phyloP scores from a whole-genome alignment of 768 basidiomycete species.

The Bullera alba region DNA sequence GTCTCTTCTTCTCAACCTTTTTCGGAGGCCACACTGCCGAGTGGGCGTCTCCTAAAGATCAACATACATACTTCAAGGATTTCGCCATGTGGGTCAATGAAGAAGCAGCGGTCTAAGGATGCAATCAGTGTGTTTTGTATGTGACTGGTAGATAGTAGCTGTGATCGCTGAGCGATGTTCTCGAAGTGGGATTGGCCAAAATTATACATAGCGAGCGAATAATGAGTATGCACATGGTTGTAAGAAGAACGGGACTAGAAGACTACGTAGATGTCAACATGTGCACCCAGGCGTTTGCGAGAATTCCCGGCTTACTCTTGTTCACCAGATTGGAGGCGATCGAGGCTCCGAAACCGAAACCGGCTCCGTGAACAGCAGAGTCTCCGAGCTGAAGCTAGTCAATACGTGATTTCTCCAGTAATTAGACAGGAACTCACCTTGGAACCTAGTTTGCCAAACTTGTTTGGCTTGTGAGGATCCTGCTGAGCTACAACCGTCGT shows the following conservation, averaged over 20 bases:
- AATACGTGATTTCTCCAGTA: neutral
- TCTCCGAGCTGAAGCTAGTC: slow-evolving; percentile 16
- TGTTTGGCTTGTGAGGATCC: slow-evolving; percentile 16
- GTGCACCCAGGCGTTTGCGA: neutral
- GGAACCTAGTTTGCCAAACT: slow-evolving; percentile 33
- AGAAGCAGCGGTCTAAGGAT: too few species aligned
- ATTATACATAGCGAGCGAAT: too few species aligned
- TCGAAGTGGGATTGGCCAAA: too few species aligned
- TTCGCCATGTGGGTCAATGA: slow-evolving; percentile 51
- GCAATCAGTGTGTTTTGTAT: too few species aligned
- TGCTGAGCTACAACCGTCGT: slow-evolving; percentile 12
- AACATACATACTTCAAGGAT: slow-evolving; percentile 69
- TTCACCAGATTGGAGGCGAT: slow-evolving; percentile 20
- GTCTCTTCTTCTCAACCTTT: slow-evolving; percentile 63
- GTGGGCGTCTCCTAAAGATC: slow-evolving; percentile 67
- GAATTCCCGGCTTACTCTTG: slow-evolving; percentile 12
- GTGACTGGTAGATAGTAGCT: neutral
- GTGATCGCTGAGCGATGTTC: neutral
- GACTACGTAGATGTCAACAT: neutral
- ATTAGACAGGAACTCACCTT: slow-evolving; percentile 14
- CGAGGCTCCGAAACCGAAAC: slow-evolving; percentile 28
- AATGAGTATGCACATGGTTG: too few species aligned
- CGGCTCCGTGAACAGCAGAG: slow-evolving; percentile 21
- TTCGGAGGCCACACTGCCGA: slow-evolving; percentile 61
- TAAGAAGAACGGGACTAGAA: too few species aligned